Conservation (phyloP, 2,329 filamentous ascomycete species). For the Elsinoe perseae region DNA sequence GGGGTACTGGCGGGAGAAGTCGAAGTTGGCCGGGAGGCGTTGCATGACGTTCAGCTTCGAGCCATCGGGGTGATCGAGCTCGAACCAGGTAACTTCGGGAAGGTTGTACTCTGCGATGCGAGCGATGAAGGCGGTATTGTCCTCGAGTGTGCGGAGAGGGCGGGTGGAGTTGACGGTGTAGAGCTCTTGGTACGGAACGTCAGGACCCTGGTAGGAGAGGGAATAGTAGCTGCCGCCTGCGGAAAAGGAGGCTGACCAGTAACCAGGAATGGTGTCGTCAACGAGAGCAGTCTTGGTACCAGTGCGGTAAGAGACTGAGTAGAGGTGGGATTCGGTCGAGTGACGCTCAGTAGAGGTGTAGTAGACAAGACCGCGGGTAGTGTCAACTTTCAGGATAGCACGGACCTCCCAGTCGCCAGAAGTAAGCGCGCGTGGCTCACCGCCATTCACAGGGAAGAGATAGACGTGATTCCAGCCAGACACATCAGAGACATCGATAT, state of each 20-base stretch:
- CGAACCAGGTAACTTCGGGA: slow-evolving; percentile 57
- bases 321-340: slow-evolving; percentile 60
- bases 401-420: slow-evolving; percentile 59
- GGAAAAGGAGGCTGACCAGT: slow-evolving; percentile 60
- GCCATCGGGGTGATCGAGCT: slow-evolving; percentile 54
- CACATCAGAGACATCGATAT: slow-evolving; percentile 59
- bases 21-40: slow-evolving; percentile 57
- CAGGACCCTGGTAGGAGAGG: slow-evolving; percentile 56
- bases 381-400: slow-evolving; percentile 53
- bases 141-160: slow-evolving; percentile 51
- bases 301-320: slow-evolving; percentile 54
- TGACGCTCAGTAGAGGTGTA: slow-evolving; percentile 58
- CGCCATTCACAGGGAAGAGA: slow-evolving; percentile 51
- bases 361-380: slow-evolving; percentile 50
- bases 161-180: slow-evolving; percentile 50
- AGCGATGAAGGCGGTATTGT: slow-evolving; percentile 51
- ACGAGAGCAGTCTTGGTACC: slow-evolving; percentile 52
- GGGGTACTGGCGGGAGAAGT: slow-evolving; percentile 56
- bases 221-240: slow-evolving; percentile 56
- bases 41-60: slow-evolving; percentile 58
- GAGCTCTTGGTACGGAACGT: slow-evolving; percentile 62
- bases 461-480: slow-evolving; percentile 61
- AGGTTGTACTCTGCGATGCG: slow-evolving; percentile 54
- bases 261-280: slow-evolving; percentile 50
- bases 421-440: slow-evolving; percentile 51